Percentiles rank a stretch among this genome's conserved stretches.
These are phyloP conservation scores for Sclerotinia spermophila DNA, from an alignment of 2,329 filamentous ascomycete species.

Conservation along the genomic window DNA sequence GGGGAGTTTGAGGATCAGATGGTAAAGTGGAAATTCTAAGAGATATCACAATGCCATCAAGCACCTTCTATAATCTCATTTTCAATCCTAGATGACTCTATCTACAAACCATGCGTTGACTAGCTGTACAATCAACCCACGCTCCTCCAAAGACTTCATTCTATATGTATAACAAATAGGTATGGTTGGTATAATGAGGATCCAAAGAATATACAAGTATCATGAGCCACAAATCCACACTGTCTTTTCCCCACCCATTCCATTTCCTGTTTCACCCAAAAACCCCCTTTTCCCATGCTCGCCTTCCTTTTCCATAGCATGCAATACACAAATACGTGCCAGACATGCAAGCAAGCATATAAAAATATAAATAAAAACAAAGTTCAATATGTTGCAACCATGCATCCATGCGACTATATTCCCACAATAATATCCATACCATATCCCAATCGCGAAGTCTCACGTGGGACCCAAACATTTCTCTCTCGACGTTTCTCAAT, in stretches of 20 bases:
- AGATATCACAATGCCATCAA: neutral
- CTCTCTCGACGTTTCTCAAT: neutral
- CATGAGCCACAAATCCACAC: neutral
- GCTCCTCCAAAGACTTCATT: neutral
- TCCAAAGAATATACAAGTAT: constrained; percentile 6
- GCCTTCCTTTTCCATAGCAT: neutral
- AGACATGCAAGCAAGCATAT: neutral
- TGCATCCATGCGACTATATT: neutral
- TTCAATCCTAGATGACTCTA: neutral
- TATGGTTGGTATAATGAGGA: neutral
- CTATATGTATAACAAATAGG: neutral
- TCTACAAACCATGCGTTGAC: neutral
- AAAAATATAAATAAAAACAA: constrained; percentile 7
- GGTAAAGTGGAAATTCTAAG: neutral
- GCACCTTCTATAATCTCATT: neutral
- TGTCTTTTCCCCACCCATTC: constrained; percentile 5
- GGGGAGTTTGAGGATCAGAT: neutral
- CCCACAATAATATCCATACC: neutral
- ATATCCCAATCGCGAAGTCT: neutral
- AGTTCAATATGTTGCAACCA: constrained; percentile 11
- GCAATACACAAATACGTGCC: neutral
- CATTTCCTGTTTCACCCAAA: constrained; percentile 6
- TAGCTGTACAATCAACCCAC: neutral
- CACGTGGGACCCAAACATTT: neutral
- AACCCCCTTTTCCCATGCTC: constrained; percentile 1